Conservation (phyloP, 805 yeast genomes). For the Saccharomycopsis fermentans region DNA sequence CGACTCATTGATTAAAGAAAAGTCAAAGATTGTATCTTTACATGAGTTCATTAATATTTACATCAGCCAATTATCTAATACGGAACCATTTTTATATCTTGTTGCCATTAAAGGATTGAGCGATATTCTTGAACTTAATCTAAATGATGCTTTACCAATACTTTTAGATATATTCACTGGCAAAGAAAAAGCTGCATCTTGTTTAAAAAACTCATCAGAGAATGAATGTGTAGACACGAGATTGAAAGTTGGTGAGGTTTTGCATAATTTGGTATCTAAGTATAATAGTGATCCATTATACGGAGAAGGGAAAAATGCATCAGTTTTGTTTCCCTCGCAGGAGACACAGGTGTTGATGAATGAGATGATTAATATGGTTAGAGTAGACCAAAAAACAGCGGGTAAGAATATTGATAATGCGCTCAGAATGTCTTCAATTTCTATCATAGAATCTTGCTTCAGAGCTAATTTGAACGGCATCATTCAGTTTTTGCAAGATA, state of each 20-base stretch:
- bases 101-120: constrained; percentile 76
- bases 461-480: constrained; percentile 49
- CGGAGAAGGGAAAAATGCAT: constrained; percentile 1
- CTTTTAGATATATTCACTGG: constrained; percentile 30
- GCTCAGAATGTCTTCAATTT: constrained; percentile 77
- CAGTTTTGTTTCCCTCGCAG: constrained; percentile 29
- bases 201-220: not conserved
- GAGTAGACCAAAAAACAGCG: constrained; percentile 21
- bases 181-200: not conserved
- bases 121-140: constrained; percentile 40
- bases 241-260: constrained; percentile 76
- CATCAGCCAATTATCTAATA: constrained; percentile 54
- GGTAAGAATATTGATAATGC: constrained; percentile 37
- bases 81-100: constrained; percentile 80
- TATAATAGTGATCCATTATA: constrained; percentile 10
- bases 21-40: constrained; percentile 40
- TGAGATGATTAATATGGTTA: constrained; percentile 33
- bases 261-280: constrained; percentile 23
- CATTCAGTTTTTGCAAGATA: constrained; percentile 36
- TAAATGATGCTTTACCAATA: constrained; percentile 28
- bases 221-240: constrained; percentile 51
- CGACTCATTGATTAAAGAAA: constrained; percentile 35
- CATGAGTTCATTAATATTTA: constrained; percentile 53
- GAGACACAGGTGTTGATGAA: constrained; percentile 36
- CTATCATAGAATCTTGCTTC: constrained; percentile 67